Base-by-base conservation (phyloP, 2,329 filamentous ascomycete species). In the Ophiostoma triangulosporum region DNA sequence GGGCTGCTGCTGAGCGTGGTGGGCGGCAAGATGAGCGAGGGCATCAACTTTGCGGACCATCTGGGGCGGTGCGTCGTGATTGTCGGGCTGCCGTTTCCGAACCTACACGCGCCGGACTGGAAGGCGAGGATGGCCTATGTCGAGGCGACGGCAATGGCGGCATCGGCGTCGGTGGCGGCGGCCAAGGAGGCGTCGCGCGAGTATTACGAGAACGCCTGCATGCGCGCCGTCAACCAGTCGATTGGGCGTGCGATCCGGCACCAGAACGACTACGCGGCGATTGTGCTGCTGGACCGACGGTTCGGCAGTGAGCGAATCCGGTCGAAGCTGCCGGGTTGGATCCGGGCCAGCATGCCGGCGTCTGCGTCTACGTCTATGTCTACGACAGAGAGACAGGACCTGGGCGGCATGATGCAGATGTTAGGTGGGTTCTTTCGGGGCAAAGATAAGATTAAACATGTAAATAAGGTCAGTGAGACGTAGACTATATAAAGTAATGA, bases 151-250 rank as follows among this genome's bases (percentile, higher is more conserved):
- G 26, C 27, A 12, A 24, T 26, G 14, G 26, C 35, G 17, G 24
- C 29, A 3, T 52, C 57, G 51, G 31, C 27, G 24, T 24, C 35
- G 14, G 27, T 33, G 14, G 7, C 20, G 26, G 51, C 53, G 35
- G 72, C 71, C 0, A 81, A 79, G 60, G 73, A 77, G 59, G 70
- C 82, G 4, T 82, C 84, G 2, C 73, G 84, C 51, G 86, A 91
- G 57, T 95, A 88, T 63, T 95, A 94, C 64, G 89, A 96, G 65
- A 97, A 97, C 64, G 81, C 88, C 0, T 96, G 90, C 66, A 96
- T 98, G 90, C 77, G 93, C 36, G 88, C 90, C 4, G 93, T 98
- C 4, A 98, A 98, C 66, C 93, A 98, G 71, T 93, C 88, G 64
- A 90, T 98, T 60, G 93, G 93, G 1, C 75, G 93, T 55, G 93